Evolutionary conservation across 2,329 filamentous ascomycete species (phyloP).

Genomic region (Fusarium concolor): DNA sequence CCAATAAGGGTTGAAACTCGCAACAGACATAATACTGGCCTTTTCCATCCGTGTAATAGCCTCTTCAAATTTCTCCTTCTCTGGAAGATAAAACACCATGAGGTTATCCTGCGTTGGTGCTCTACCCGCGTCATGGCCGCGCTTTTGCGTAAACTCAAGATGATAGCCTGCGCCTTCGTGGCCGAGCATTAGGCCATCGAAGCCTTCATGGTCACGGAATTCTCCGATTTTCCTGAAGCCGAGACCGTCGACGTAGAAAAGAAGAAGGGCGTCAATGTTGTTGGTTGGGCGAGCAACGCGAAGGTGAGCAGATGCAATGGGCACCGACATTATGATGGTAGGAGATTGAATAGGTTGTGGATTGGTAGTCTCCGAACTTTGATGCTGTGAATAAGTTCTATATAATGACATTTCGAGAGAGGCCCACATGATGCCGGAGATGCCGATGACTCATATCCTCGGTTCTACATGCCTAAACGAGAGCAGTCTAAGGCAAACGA

Average conservation of each 20-base stretch:
- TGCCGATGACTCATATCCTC: neutral
- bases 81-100: neutral
- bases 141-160: neutral
- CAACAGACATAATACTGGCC: neutral
- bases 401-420: neutral
- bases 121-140: neutral
- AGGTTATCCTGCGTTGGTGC: neutral
- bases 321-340: neutral
- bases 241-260: neutral
- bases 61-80: neutral
- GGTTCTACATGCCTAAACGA: no score
- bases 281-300: neutral
- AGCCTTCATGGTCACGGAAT: neutral
- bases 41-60: neutral
- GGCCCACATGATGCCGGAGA: neutral
- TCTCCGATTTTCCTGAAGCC: neutral
- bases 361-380: neutral
- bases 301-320: conserved; percentile 1
- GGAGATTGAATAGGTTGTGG: no score
- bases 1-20: conserved; percentile 2
- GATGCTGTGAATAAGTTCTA: neutral
- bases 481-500: no score
- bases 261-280: neutral
- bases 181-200: neutral
- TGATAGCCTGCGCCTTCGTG: neutral